Base-by-base conservation (phyloP, 331 rosid species). In the Pyracantha coccinea region DNA sequence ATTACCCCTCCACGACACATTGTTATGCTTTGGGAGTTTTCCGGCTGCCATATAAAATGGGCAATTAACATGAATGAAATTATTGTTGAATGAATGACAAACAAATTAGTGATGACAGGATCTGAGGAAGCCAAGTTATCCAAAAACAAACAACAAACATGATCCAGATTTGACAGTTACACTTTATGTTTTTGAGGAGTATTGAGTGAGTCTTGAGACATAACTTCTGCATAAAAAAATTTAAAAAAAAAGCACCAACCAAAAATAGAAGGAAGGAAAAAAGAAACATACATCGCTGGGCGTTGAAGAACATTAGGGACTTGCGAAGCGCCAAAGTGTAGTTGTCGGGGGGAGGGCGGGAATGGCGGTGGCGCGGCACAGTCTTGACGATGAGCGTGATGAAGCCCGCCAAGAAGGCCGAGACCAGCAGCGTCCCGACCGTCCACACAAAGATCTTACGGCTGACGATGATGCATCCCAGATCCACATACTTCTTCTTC, bases 401-500 rank as follows among this genome's bases (percentile, higher is more conserved):
- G 32, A 95, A 65, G 0, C 99, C 99, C 32, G 99, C 96, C 19
- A 95, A 23, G 20, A 92, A 45, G 5, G 89, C 99, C 14, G 96
- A 76, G 15, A 71, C 69, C 7, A 94, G 80, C 6, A 94, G 55
- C 0, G 91, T 57, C 6, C 96, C 97, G 14, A 95, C 79, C 1
- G 98, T 95, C 98, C 99, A 95, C 0, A 89, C 27, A 32, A 92
- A 95, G 93, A 95, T 88, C 88, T 95, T 90, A 31, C 98, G 98
- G 79, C 97, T 89, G 19, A 95, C 99, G 62, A 92, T 90, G 81
- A 95, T 85, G 79, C 99, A 95, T 0, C 99, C 99, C 2, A 95
- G 98, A 86, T 95, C 99, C 4, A 95, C 98, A 64, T 92, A 92
- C 87, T 89, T 95, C 91, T 95, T 95, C 93, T 93, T 90, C 91